Conservation (phyloP, 805 yeast genomes). For the Yamadazyma laniorum region DNA sequence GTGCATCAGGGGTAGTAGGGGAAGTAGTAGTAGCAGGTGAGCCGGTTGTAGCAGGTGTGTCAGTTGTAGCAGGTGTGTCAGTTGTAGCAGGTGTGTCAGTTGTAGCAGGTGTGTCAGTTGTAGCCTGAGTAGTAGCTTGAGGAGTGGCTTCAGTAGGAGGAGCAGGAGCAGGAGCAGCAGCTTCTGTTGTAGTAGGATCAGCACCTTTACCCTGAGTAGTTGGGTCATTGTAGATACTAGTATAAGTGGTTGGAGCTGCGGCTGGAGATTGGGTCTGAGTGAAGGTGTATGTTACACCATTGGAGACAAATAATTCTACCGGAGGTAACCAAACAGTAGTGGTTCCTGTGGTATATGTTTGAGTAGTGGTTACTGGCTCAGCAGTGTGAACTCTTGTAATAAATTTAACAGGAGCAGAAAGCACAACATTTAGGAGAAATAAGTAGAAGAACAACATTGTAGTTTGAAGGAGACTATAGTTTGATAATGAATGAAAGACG, state of each 20-base stretch:
- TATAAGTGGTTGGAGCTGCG: conserved; percentile 35
- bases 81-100: conserved; percentile 17
- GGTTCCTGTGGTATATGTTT: conserved; percentile 44
- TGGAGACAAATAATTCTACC: conserved; percentile 50
- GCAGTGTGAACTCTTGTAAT: conserved; percentile 60
- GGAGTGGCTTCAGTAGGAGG: conserved; percentile 14
- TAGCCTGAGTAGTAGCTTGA: conserved; percentile 13
- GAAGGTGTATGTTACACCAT: conserved; percentile 50
- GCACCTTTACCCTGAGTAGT: conserved; percentile 11
- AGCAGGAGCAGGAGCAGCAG: conserved; percentile 24
- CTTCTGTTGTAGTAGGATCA: conserved; percentile 29
- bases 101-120: conserved; percentile 20
- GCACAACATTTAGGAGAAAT: conserved; percentile 19
- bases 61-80: conserved; percentile 2
- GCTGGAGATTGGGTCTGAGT: conserved; percentile 39
- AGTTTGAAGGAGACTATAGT: conserved; percentile 1
- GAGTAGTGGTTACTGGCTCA: conserved; percentile 46
- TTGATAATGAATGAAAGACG: background rate
- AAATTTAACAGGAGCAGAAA: conserved; percentile 37
- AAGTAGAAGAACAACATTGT: conserved; percentile 15
- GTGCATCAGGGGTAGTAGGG: conserved; percentile 6
- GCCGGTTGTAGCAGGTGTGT: background rate
- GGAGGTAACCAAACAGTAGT: conserved; percentile 51
- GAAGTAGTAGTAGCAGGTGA: conserved; percentile 7
- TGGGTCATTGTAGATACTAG: conserved; percentile 21